Base-by-base conservation (phyloP, 1,284 basidiomycete genomes). In the Ceratobasidium sp. region DNA sequence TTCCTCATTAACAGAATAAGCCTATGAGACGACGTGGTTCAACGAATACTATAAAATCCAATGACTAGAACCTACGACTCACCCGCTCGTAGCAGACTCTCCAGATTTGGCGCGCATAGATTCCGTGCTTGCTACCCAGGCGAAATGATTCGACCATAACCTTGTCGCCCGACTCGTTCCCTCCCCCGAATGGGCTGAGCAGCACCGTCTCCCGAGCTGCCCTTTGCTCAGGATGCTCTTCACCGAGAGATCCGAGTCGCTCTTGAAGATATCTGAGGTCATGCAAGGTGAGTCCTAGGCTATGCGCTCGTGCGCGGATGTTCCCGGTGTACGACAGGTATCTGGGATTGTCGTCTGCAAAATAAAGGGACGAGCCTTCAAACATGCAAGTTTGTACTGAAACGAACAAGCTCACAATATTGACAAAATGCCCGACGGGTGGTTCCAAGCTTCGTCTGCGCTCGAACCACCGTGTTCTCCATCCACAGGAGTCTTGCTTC, bases 161-260 rank as follows among this genome's bases (percentile, higher is more conserved):
- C 46, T 53, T 54, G 49, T 68, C 51, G 22, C 65, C 46, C 31
- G 49, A 22, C 24, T 54, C 22, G 29, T 68, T 68, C 41, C 51
- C 51, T 22, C 65, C 49, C 13, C 65, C 65, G 56, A 68, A 68
- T 13, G 65, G 65, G 24, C 65, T 68, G 31, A 68, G n/a, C 22
- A 68, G n/a, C 4, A 68, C 13, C 34, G 22, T 22, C 14, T 56
- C 51, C 22, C n/a, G 51, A n/a, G 51, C 29, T 1, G 24, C 14
- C 24, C 43, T n/a, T 22, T 43, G 41, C 13, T 22, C 22, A 1
- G 16, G 31, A 16, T 16, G 58, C 37, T 34, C 31, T n/a, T 54
- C 34, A 48, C 49, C 49, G 9, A 66, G 49, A 2, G 49, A 54
- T 7, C 27, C n/a, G 19, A 66, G 48, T 24, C 64, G 46, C 27